Conservation (phyloP, 2,329 filamentous ascomycete genomes). For the Colletotrichum coccodes region DNA sequence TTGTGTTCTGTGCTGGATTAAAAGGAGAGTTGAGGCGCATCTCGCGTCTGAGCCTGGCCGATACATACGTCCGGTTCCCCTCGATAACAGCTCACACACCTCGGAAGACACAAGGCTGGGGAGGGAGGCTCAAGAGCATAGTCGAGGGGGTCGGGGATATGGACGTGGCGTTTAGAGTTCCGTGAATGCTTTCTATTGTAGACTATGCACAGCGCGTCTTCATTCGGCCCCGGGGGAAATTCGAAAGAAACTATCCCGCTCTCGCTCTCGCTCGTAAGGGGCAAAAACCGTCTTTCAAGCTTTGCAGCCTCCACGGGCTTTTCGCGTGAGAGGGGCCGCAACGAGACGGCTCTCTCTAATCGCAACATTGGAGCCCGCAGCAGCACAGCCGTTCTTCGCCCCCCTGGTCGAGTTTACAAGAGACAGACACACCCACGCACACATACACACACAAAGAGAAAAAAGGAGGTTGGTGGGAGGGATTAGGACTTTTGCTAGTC, state of each 20-base stretch:
- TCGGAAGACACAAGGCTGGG: too few relatives aligned
- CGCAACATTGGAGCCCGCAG: neutral
- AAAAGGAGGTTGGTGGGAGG: neutral
- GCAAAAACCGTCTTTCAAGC: neutral
- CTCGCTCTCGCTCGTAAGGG: neutral
- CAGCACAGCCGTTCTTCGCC: neutral
- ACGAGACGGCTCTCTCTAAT: neutral
- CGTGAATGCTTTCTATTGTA: conserved; percentile 33
- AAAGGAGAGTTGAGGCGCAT: too few relatives aligned
- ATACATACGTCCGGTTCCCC: too few relatives aligned
- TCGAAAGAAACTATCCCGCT: neutral
- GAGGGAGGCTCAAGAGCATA: too few relatives aligned
- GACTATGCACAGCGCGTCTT: conserved; percentile 24
- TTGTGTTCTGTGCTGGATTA: too few relatives aligned
- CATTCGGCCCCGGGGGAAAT: neutral
- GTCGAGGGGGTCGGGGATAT: too few relatives aligned
- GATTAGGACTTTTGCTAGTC: conserved; percentile 28
- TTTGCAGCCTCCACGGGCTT: neutral
- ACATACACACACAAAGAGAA: too few relatives aligned
- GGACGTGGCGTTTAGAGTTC: neutral
- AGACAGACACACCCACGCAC: conserved; percentile 27
- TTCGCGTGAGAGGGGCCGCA: neutral
- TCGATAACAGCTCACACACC: too few relatives aligned
- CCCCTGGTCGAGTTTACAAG: conserved; percentile 26
- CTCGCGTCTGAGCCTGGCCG: too few relatives aligned